Percentiles rank a stretch among this genome's conserved stretches.
These are phyloP conservation scores for Breviolum minutum DNA, from an alignment of 73 alveolate genomes.

Conservation along the genomic window DNA sequence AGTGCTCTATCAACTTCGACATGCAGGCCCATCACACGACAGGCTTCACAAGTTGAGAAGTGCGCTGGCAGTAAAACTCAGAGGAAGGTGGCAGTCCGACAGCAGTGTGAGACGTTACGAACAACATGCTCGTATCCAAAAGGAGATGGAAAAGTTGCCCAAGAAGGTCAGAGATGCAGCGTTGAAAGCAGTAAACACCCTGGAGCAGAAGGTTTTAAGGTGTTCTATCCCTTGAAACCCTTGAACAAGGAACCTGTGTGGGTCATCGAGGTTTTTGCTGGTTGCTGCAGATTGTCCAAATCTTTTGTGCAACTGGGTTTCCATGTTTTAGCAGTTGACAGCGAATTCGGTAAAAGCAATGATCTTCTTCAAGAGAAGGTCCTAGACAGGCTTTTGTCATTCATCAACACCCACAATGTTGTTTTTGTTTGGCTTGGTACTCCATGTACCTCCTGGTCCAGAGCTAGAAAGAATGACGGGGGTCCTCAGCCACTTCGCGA, in stretches of 20 bases:
- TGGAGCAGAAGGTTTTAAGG: neutral
- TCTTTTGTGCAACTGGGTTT: neutral
- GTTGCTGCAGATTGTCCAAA: neutral
- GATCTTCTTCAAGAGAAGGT: neutral
- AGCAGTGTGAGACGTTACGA: neutral
- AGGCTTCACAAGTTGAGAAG: neutral
- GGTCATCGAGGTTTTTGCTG: neutral
- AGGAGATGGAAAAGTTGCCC: neutral
- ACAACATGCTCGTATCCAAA: neutral
- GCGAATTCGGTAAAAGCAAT: neutral
- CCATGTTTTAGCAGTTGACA: neutral
- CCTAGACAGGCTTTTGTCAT: rapidly evolving
- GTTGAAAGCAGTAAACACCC: neutral
- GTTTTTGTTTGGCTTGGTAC: neutral
- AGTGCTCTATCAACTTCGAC: constrained; percentile 21
- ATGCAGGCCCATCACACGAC: neutral
- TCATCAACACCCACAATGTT: neutral
- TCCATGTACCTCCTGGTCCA: neutral
- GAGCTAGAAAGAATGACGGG: neutral
- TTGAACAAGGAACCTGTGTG: neutral
- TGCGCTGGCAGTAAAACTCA: neutral
- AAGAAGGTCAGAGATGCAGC: neutral
- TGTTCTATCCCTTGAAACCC: neutral
- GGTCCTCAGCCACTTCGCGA: neutral
- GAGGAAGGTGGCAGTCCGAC: constrained; percentile 7